Base-by-base conservation (phyloP, 148 eudicot species). In the Chenopodium quinoa region DNA sequence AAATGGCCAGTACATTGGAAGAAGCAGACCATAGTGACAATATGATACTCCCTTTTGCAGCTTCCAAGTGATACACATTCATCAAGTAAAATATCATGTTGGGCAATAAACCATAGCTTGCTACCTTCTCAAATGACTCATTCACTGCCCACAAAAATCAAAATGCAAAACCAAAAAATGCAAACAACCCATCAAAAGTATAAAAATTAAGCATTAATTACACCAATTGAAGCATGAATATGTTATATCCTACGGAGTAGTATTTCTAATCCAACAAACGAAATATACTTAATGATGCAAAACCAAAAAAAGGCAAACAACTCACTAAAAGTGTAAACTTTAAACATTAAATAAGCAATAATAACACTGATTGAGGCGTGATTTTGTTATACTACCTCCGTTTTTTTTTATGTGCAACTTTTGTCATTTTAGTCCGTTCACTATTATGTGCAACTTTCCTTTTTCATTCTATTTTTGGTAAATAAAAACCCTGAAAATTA, bases 11-110 rank as follows among this genome's bases (percentile, higher is more conserved):
- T 6, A 60, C 34, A 76, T 83, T 83, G 10, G 82, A 83, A 78
- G 68, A 11, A 37, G 79, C 75, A 79, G 69, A 79, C 85, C 85
- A 83, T 11, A 83, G 77, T 50, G 85, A 83, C 17, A 83, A 48
- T 66, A 79, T 75, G 1, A 74, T 54, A 7, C 78, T 23, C 63
- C 85, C 82, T 73, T 56, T 79, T 66, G 85, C 85, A 71, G 82
- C 82, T 34, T 67, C 75, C 29, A 83, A 65, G 71, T 83, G 74
- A 75, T 83, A 83, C n/a, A n/a, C 79, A 78, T 83, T 83, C 82
- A 83, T 83, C 50, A 83, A 68, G 70, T 83, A 83, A 44, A 83
- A 83, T 52, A 83, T 83, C 81, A 83, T 79, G n/a, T 83, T 83
- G 58, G 82, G 79, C 67, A 83, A 7, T 46, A 83, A 66, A 9